Evolutionary conservation across 371 early-diverging fungal species (phyloP).

Genomic region (Mucor piriformis): DNA sequence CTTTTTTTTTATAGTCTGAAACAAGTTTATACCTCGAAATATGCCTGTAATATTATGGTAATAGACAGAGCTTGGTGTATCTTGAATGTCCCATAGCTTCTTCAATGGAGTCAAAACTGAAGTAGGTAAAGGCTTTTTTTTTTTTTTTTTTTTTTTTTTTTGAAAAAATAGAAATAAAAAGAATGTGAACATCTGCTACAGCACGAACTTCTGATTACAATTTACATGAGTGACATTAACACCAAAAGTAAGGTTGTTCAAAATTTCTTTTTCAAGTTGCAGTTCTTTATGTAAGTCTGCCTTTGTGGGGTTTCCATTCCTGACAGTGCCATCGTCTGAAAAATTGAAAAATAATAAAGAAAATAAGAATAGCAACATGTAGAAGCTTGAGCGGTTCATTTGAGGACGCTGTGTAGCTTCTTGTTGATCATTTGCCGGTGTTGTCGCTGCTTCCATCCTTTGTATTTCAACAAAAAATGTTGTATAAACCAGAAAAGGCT

Average conservation of each 20-base stretch:
- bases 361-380: conserved; percentile 49
- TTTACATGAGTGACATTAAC: conserved; percentile 54
- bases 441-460: conserved; percentile 4
- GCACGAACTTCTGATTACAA: background rate
- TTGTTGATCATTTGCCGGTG: conserved; percentile 26
- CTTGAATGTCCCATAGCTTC: conserved; percentile 34
- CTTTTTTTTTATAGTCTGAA: background rate
- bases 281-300: conserved; percentile 39
- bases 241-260: conserved; percentile 58
- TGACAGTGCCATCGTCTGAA: conserved; percentile 42
- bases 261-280: conserved; percentile 41
- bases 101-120: conserved; percentile 35
- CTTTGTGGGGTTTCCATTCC: conserved; percentile 34
- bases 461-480: conserved; percentile 1
- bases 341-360: conserved; percentile 49
- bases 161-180: background rate
- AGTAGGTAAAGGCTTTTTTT: conserved; percentile 46
- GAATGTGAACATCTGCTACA: background rate
- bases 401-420: conserved; percentile 36
- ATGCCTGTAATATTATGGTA: conserved; percentile 69
- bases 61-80: conserved; percentile 38
- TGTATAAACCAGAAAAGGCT: conserved; percentile 23
- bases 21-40: conserved; percentile 52
- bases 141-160: too few species aligned
- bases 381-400: conserved; percentile 50